These are phyloP conservation scores for Teratosphaeria zuluensis DNA, from an alignment of 2,329 filamentous ascomycete genomes.

Conservation along the genomic window DNA sequence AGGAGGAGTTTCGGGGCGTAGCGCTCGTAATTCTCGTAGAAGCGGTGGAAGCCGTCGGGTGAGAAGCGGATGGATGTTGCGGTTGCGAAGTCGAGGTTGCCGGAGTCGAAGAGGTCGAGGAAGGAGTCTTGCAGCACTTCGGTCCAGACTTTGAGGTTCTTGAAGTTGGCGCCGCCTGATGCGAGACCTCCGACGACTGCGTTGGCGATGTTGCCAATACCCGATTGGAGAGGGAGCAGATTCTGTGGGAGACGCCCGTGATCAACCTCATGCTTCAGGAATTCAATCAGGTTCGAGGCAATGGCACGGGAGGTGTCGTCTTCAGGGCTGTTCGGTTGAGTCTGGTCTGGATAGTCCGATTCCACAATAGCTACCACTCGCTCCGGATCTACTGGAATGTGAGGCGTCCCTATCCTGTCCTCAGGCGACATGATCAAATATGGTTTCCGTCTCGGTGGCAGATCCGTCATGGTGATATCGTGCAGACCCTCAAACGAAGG, in stretches of 20 bases:
- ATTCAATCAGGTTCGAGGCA: slow-evolving; percentile 71
- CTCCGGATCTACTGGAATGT: slow-evolving; percentile 76
- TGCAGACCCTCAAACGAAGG: slow-evolving; percentile 81
- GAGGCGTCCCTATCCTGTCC: slow-evolving; percentile 73
- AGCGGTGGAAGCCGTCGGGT: slow-evolving; percentile 80
- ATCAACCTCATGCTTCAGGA: slow-evolving; percentile 74
- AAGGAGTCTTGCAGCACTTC: slow-evolving; percentile 90
- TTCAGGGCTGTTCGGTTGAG: slow-evolving; percentile 64
- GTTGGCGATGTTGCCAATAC: slow-evolving; percentile 90
- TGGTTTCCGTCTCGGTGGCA: slow-evolving; percentile 71
- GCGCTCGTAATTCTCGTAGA: slow-evolving; percentile 74
- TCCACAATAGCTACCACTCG: slow-evolving; percentile 78
- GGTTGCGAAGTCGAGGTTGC: slow-evolving; percentile 79
- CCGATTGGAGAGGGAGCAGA: slow-evolving; percentile 73
- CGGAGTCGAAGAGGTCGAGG: slow-evolving; percentile 83
- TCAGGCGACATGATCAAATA: slow-evolving; percentile 78
- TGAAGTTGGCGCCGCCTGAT: slow-evolving; percentile 64
- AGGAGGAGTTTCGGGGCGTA: slow-evolving; percentile 78
- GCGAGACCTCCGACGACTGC: slow-evolving; percentile 77
- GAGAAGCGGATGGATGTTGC: slow-evolving; percentile 87
- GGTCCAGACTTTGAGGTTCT: slow-evolving; percentile 84
- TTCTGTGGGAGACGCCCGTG: slow-evolving; percentile 67
- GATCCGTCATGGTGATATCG: slow-evolving; percentile 82
- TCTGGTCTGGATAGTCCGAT: slow-evolving; percentile 71
- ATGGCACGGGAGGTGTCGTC: slow-evolving; percentile 66